A percentile compares a stretch with the other conserved stretches of the same genome.
phyloP scores from a whole-genome alignment of 257 asterid genomes.

The Plantago elongata region DNA sequence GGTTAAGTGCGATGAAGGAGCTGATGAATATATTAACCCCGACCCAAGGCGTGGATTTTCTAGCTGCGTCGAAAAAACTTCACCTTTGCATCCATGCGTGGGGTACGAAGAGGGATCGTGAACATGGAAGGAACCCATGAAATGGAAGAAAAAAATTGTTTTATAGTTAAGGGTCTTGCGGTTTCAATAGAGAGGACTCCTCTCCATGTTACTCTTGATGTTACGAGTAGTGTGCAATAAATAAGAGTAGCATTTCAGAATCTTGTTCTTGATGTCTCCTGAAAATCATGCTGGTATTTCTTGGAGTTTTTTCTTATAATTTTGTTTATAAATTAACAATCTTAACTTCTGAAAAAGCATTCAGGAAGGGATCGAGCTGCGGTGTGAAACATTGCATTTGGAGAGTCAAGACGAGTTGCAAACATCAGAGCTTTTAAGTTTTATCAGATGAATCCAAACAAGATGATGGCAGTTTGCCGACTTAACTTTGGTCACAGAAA shows the following conservation, averaged over 20 bases:
- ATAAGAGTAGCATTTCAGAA: not conserved
- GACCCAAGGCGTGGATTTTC: conserved; percentile 26
- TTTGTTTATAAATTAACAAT: not conserved
- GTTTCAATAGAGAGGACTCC: not conserved
- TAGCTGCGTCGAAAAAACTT: conserved; percentile 29
- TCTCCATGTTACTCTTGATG: not conserved
- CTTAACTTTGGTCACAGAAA: too few species aligned
- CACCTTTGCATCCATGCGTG: conserved; percentile 30
- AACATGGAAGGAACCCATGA: not conserved
- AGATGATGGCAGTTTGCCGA: not conserved
- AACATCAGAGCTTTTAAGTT: not conserved
- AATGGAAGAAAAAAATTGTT: not conserved
- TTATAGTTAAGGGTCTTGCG: not conserved
- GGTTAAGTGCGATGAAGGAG: conserved; percentile 29
- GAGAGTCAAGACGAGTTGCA: not conserved
- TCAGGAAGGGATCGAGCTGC: not conserved
- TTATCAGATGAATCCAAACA: not conserved
- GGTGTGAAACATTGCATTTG: not conserved
- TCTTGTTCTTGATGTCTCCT: not conserved
- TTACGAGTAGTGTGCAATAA: not conserved
- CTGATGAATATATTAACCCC: conserved; percentile 26
- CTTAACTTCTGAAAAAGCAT: not conserved
- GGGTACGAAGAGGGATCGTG: conserved; percentile 32
- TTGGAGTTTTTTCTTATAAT: not conserved
- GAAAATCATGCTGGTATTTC: not conserved